Conservation (phyloP, 192 early-diverging fungal species). For the Phycomyces nitens region DNA sequence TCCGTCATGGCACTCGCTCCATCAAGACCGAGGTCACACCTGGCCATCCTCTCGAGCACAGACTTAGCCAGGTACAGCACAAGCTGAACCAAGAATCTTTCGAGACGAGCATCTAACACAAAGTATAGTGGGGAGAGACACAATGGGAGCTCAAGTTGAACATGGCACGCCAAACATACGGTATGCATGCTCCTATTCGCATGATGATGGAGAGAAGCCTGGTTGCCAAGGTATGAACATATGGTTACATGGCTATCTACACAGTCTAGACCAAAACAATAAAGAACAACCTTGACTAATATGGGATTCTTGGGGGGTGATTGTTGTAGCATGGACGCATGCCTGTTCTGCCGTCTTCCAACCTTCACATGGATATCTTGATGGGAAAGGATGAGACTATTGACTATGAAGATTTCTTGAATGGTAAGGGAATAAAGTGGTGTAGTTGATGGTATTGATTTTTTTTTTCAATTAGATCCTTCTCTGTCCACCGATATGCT, state of each 20-base stretch:
- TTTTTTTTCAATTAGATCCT: slow-evolving; percentile 41
- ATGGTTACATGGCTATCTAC: neutral
- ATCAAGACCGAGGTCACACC: slow-evolving; percentile 59
- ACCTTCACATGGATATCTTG: slow-evolving; percentile 77
- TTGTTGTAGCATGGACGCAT: slow-evolving; percentile 39
- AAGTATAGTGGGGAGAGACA: slow-evolving; percentile 75
- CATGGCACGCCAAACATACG: slow-evolving; percentile 78
- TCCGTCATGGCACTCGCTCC: slow-evolving; percentile 69
- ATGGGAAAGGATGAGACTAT: slow-evolving; percentile 83
- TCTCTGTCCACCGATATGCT: slow-evolving; percentile 54
- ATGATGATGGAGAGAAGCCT: slow-evolving; percentile 87
- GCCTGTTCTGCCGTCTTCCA: slow-evolving; percentile 57
- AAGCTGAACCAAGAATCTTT: neutral
- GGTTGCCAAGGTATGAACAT: slow-evolving; percentile 46
- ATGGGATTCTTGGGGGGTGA: too few relatives aligned
- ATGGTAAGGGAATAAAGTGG: slow-evolving; percentile 46
- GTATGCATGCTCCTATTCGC: slow-evolving; percentile 88
- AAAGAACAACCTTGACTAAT: too few relatives aligned
- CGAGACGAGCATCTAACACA: too few relatives aligned
- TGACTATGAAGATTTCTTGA: slow-evolving; percentile 88
- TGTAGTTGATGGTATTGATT: neutral
- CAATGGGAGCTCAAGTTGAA: slow-evolving; percentile 77
- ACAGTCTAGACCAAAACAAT: too few relatives aligned
- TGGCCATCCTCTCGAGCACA: slow-evolving; percentile 78
- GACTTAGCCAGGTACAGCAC: slow-evolving; percentile 57